Percentiles rank a stretch among this genome's conserved stretches.
Evolutionary conservation across 2,329 filamentous ascomycete species (phyloP).

Genomic region (Cucurbitaria berberidis): DNA sequence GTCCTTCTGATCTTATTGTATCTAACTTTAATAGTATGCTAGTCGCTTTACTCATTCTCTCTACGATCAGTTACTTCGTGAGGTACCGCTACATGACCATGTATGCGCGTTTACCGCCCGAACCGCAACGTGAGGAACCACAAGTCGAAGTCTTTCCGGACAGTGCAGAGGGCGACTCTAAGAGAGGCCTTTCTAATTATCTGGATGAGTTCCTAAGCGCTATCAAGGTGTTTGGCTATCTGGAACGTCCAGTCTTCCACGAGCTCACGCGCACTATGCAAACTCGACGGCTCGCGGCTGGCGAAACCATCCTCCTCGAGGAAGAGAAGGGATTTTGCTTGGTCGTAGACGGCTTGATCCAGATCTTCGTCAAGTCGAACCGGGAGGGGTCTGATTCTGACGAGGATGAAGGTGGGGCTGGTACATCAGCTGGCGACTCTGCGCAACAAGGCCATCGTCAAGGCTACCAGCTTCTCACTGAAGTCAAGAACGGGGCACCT

Average conservation of each 20-base stretch:
- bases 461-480: conserved; percentile 91
- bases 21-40: conserved; percentile 53
- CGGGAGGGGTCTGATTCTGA: conserved; percentile 54
- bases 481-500: conserved; percentile 95
- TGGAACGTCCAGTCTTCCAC: conserved; percentile 96
- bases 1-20: conserved; percentile 9
- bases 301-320: conserved; percentile 92
- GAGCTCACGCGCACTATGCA: conserved; percentile 98
- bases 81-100: conserved; percentile 96
- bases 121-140: conserved; percentile 94
- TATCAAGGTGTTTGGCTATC: conserved; percentile 98
- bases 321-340: conserved; percentile 98
- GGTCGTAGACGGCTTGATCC: conserved; percentile 93
- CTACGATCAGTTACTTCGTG: conserved; percentile 91
- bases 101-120: conserved; percentile 90
- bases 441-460: conserved; percentile 69
- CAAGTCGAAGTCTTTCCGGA: conserved; percentile 96
- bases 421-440: conserved; percentile 60
- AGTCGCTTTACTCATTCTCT: conserved; percentile 76
- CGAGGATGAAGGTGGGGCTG: conserved; percentile 55
- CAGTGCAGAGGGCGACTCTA: conserved; percentile 84
- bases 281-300: conserved; percentile 92
- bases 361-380: conserved; percentile 96
- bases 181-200: conserved; percentile 93
- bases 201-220: conserved; percentile 97